Conservation (phyloP, 306 rosid genomes). For the Glycyrrhiza uralensis region DNA sequence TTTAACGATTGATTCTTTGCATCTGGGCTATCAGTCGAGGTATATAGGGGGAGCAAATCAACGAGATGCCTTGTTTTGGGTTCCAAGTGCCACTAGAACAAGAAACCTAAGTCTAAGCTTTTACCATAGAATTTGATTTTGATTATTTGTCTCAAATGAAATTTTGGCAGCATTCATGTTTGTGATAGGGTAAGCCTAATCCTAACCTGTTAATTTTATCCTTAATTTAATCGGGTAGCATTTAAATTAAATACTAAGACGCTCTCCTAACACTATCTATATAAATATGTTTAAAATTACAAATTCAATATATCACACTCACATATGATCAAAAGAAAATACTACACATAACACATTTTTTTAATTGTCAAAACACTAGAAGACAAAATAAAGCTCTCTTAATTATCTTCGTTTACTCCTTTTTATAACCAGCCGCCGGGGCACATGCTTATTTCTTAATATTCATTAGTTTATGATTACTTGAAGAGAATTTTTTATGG, state of each 20-base stretch:
- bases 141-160: conserved; percentile 7
- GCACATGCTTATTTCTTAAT: conserved; percentile 29
- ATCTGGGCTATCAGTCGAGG: neutral
- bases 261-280: conserved; percentile 10
- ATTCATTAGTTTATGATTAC: conserved; percentile 8
- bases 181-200: conserved; percentile 21
- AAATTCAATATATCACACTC: neutral
- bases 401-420: neutral
- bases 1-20: conserved; percentile 1
- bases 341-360: conserved; percentile 12
- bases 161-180: conserved; percentile 25
- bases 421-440: conserved; percentile 37
- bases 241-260: conserved; percentile 8
- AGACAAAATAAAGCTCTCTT: conserved; percentile 36
- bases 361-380: conserved; percentile 19
- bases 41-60: conserved; percentile 21
- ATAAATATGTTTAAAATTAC: neutral
- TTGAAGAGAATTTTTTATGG: neutral
- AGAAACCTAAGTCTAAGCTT: conserved; percentile 16
- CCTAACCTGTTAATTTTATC: neutral
- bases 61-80: conserved; percentile 1
- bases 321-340: neutral
- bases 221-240: conserved; percentile 8
- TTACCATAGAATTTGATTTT: conserved; percentile 5
- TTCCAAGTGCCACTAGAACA: conserved; percentile 22